A percentile compares a stretch with the other conserved stretches of the same genome.
Conservation (phyloP, 2,329 filamentous ascomycete species). For the Botryotinia convoluta region DNA sequence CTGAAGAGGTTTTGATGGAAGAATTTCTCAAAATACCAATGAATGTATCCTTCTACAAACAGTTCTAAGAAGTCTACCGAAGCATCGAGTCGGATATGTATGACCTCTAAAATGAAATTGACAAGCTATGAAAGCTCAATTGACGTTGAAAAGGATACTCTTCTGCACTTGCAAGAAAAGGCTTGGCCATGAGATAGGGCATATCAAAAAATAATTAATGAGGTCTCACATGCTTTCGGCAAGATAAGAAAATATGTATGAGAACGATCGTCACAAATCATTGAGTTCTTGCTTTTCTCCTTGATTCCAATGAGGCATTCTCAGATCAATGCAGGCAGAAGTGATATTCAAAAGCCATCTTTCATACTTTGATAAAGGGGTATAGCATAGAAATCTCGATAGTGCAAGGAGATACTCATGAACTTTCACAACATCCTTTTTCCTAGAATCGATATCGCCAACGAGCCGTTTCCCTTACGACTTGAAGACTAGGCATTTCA, state of each 20-base stretch:
- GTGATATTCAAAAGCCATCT: neutral
- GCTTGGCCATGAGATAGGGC: neutral
- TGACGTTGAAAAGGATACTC: neutral
- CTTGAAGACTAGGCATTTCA: neutral
- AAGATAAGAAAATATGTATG: neutral
- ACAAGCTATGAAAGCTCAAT: neutral
- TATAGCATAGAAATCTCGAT: neutral
- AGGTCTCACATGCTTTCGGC: slow-evolving; percentile 12
- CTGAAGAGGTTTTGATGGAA: neutral
- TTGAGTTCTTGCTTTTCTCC: neutral
- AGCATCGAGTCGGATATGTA: neutral
- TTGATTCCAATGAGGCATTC: neutral
- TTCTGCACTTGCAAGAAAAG: neutral
- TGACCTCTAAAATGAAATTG: neutral
- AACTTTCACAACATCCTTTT: neutral
- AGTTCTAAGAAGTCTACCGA: neutral
- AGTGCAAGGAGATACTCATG: neutral
- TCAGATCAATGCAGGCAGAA: neutral
- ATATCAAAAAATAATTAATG: neutral
- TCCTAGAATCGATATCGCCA: neutral
- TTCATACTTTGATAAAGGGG: neutral
- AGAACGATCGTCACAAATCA: neutral
- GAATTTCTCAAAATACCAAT: neutral
- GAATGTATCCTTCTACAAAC: slow-evolving; percentile 6
- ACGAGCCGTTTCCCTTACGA: neutral